phyloP scores from a whole-genome alignment of 2,329 filamentous ascomycete genomes.

The Dendrostoma leiphaemia region DNA sequence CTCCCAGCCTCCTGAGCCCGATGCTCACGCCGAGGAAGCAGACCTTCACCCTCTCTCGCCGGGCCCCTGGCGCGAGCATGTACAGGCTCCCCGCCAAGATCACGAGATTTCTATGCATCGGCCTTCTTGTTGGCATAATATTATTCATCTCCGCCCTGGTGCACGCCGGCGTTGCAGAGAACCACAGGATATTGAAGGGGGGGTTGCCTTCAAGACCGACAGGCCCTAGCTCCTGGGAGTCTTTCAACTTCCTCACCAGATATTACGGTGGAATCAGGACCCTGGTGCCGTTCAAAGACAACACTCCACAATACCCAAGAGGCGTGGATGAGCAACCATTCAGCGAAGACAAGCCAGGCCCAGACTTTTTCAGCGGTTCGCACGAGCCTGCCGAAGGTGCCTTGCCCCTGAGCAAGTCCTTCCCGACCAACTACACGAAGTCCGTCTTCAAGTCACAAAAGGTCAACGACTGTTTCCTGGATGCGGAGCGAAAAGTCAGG shows the following conservation, averaged over 20 bases:
- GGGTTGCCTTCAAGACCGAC: slow-evolving; percentile 58
- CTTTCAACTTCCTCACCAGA: slow-evolving; percentile 78
- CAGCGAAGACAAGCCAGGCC: slow-evolving; percentile 27
- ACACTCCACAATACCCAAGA: slow-evolving; percentile 78
- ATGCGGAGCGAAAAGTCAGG: slow-evolving; percentile 60
- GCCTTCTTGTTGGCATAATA: slow-evolving; percentile 65
- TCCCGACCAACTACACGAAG: slow-evolving; percentile 38
- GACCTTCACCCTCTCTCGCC: slow-evolving; percentile 29
- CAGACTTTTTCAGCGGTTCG: slow-evolving; percentile 20
- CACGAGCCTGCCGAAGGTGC: slow-evolving; percentile 29
- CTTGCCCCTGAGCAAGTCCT: slow-evolving; percentile 51
- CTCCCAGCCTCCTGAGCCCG: slow-evolving; percentile 13
- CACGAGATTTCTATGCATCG: slow-evolving; percentile 74
- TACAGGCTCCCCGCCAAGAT: slow-evolving; percentile 71
- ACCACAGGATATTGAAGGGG: slow-evolving; percentile 56
- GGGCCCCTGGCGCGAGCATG: slow-evolving; percentile 34
- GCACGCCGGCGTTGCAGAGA: slow-evolving; percentile 70
- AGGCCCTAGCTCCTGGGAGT: slow-evolving; percentile 75
- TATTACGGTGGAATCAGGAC: slow-evolving; percentile 87
- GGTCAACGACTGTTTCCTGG: slow-evolving; percentile 76
- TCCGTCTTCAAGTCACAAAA: slow-evolving; percentile 42
- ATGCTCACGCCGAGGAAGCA: slow-evolving; percentile 32
- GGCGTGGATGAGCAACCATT: slow-evolving; percentile 56
- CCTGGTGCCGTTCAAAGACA: slow-evolving; percentile 63
- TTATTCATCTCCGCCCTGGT: slow-evolving; percentile 76